Evolutionary conservation across 768 basidiomycete genomes (phyloP), one percentile per base, ranked within the genome.

Genomic region (Rhodosporidiobolus odoratus): DNA sequence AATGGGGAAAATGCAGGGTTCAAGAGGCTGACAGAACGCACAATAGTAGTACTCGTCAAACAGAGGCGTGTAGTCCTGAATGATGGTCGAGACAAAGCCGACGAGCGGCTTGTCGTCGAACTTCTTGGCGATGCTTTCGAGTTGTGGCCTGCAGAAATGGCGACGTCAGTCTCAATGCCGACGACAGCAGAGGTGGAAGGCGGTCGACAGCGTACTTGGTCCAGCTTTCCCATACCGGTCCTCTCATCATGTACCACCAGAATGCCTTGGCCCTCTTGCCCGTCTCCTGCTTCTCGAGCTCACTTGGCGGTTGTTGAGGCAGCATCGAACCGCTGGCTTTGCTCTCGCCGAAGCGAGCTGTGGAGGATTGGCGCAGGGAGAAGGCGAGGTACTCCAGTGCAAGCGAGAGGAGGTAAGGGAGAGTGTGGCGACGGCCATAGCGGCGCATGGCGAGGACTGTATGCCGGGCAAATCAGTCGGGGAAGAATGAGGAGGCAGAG

Each of bases 391-490:
- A 75, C 40, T 78, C 77, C 64, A 77, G 68, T 4, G 75, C 63
- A 56, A 78, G 69, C 4, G 77, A 78, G 50, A 77, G 67, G 62
- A 78, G 73, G 70, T 76, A 78, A 4, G 77, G 77, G 19, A 70
- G 66, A 27, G 70, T 71, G 56, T 72, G 68, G 19, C 72, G 66
- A 9, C 69, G 72, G 50, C 77, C 77, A 58, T 75, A 78, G 13
- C 67, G 66, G 48, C 69, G 68, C 48, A 78, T 60, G 6, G 75
- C 71, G 56, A 76, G 35, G 32, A 78, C 77, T 58, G 59, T 4
- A n/a, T n/a, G 4, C 7, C 17, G 54, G 13, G 54, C 8, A 19
- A 56, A 30, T 12, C 41, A 45, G 27, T 1, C n/a, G 50, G 3
- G 34, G 21, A n/a, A 60, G 43, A 57, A 25, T n/a, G 52, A 32